These are phyloP conservation scores for Lepidium aucheri DNA, from an alignment of 345 rosid genomes.

Conservation along the genomic window DNA sequence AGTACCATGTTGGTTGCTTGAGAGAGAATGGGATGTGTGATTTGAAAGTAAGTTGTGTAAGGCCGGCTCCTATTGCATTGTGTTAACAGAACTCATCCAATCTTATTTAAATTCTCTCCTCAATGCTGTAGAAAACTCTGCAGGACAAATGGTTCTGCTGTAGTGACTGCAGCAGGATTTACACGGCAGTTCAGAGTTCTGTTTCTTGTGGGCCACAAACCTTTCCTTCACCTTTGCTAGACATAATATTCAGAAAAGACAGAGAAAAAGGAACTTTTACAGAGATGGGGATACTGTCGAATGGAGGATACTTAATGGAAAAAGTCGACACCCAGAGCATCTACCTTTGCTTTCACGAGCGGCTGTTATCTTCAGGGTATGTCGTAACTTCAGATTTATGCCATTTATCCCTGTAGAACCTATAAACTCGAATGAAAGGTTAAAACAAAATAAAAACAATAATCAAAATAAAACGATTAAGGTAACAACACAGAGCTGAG, in stretches of 20 bases:
- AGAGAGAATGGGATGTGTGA: constrained; percentile 63
- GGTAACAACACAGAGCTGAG: too few relatives aligned
- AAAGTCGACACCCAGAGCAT: constrained; percentile 61
- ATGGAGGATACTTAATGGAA: constrained; percentile 80
- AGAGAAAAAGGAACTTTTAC: constrained; percentile 57
- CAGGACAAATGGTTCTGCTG: constrained; percentile 85
- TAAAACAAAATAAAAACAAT: too few relatives aligned
- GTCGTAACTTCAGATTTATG: constrained; percentile 12
- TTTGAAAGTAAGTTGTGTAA: constrained; percentile 58
- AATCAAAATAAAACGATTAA: too few relatives aligned
- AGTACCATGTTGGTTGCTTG: constrained; percentile 92
- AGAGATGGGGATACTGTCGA: constrained; percentile 39
- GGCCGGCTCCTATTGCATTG: not conserved
- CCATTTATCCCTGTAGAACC: not conserved
- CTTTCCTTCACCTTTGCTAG: constrained; percentile 41
- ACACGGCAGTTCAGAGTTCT: constrained; percentile 46
- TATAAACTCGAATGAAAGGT: too few relatives aligned
- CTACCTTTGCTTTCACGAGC: constrained; percentile 69
- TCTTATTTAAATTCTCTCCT: constrained; percentile 8
- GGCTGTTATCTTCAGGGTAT: constrained; percentile 83
- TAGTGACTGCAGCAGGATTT: constrained; percentile 65
- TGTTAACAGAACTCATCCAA: constrained; percentile 3
- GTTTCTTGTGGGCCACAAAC: constrained; percentile 54
- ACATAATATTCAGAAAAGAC: constrained; percentile 54
- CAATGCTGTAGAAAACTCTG: constrained; percentile 58